Evolutionary conservation across 164 flowering plant genomes (phyloP), one percentile per base, ranked within the genome.

Genomic region (Buxus sempervirens): DNA sequence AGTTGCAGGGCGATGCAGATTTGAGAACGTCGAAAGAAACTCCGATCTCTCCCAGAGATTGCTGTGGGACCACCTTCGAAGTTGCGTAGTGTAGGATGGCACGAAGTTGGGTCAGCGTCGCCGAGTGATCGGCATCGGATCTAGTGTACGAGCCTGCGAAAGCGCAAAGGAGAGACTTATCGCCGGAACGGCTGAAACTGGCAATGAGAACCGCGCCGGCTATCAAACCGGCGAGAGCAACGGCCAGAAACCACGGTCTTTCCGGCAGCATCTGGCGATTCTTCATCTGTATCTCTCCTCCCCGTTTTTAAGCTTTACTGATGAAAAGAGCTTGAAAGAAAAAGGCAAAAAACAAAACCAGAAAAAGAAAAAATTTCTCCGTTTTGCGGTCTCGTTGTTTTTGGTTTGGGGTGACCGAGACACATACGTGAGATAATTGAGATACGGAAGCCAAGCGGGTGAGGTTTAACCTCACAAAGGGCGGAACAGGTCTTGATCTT

Each of bases 81-180:
- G 83, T 80, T 10, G 83, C 83, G 63, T 82, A 82, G 70, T 82
- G 83, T 57, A 82, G 77, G 38, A 82, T 70, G 12, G 80, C 74
- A 10, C 23, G 41, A 18, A 70, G 65, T 20, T 75, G 80, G 26
- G 26, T 60, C 16, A 70, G 20, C 5, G 56, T 53, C 3, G 73
- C 58, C 0, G 41, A 22, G 16, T 18, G 10, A 18, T 13, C 60
- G 53, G n/a, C 56, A 23, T 21, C 22, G 41, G 36, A 4, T 32
- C 41, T 4, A n/a, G 10, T 25, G 49, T 56, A 42, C 16, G 56
- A 12, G n/a, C 53, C 41, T 58, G 8, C 42, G 32, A 62, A 36
- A 2, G 73, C 55, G 55, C 76, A 69, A 20, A 65, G 64, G 32
- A 75, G 13, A 2, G 76, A 62, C 15, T 28, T 28, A 13, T 72